Evolutionary conservation across 169 alveolate genomes (phyloP), one percentile per base, ranked within the genome.

Genomic region (Besnoitia besnoiti): DNA sequence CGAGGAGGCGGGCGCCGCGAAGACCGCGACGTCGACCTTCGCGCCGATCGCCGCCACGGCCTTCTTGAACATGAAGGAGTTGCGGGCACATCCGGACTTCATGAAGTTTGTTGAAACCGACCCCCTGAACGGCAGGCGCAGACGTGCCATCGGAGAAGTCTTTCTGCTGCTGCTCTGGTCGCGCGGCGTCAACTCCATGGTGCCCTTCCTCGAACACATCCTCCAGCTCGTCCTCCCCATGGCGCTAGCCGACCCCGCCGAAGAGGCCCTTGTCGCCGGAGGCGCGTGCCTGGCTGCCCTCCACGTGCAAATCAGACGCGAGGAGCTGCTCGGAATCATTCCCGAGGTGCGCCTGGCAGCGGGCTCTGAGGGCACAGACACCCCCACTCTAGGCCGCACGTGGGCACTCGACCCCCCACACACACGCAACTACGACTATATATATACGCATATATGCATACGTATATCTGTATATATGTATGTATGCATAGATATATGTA

Each of bases 111-210:
- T 62, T 7, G 91, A 87, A 21, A 33, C 85, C 16, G 51, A 39
- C 12, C 40, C 85, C 10, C 33, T n/a, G 8, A 59, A 61, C 62
- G 10, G 82, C 44, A 59, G 82, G 91, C 50, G 85, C 24, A 19
- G 85, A 19, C 82, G 62, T 35, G 85, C 67, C 42, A 62, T 35
- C 5, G 80, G 76, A 16, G 87, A 77, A 77, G 40, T 77, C 40
- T 1, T 87, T 33, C 91, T 87, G 35, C 85, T 87, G 30, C 33
- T 59, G n/a, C 33, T 87, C n/a, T 87, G 91, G 76, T 87, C 76
- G 51, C 27, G 85, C 16, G 39, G 91, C 42, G 14, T 16, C n/a
- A 46, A 55, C 21, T 61, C 75, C 27, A 46, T 37, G 75, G 67
- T 87, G 44, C 82, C 67, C 27, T 27, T 42, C 85, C 79, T 42